These are phyloP conservation scores for Starmerella tilneyi DNA, from an alignment of 805 yeast species.

Conservation along the genomic window DNA sequence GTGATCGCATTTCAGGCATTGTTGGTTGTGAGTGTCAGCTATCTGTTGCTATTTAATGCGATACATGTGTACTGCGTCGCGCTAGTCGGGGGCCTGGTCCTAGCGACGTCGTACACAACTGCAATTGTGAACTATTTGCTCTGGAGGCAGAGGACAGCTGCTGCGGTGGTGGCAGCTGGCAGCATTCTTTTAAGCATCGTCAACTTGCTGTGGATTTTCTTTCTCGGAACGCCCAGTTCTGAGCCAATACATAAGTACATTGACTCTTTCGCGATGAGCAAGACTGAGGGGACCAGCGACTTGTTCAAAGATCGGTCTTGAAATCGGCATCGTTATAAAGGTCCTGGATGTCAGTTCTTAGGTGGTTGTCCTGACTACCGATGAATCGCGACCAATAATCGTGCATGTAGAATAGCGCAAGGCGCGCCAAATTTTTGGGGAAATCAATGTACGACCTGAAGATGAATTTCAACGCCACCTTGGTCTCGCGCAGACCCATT, in stretches of 20 bases:
- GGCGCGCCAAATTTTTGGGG: slow-evolving; percentile 51
- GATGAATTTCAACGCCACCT: slow-evolving; percentile 55
- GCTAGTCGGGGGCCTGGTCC: slow-evolving; percentile 45
- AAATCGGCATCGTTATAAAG: neutral
- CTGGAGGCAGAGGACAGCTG: slow-evolving; percentile 50
- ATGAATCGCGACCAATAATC: slow-evolving; percentile 65
- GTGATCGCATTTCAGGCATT: slow-evolving; percentile 69
- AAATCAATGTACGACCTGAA: slow-evolving; percentile 54
- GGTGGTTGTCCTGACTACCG: slow-evolving; percentile 35
- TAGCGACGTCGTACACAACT: slow-evolving; percentile 73
- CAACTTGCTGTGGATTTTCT: slow-evolving; percentile 72
- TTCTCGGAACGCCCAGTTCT: slow-evolving; percentile 78
- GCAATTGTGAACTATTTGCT: slow-evolving; percentile 70
- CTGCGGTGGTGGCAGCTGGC: slow-evolving; percentile 85
- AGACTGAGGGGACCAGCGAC: neutral
- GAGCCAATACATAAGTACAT: slow-evolving; percentile 73
- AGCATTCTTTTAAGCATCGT: slow-evolving; percentile 69
- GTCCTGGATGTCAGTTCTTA: neutral
- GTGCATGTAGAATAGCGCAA: slow-evolving; percentile 41
- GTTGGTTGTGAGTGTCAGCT: slow-evolving; percentile 41
- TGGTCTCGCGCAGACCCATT: slow-evolving; percentile 43
- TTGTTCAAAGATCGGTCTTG: neutral
- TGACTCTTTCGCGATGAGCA: slow-evolving; percentile 53
- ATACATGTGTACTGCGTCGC: slow-evolving; percentile 53
- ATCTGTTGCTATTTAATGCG: slow-evolving; percentile 48